These are phyloP conservation scores for Colletotrichum sp. DNA, from an alignment of 2,329 filamentous ascomycete species.

Conservation along the genomic window DNA sequence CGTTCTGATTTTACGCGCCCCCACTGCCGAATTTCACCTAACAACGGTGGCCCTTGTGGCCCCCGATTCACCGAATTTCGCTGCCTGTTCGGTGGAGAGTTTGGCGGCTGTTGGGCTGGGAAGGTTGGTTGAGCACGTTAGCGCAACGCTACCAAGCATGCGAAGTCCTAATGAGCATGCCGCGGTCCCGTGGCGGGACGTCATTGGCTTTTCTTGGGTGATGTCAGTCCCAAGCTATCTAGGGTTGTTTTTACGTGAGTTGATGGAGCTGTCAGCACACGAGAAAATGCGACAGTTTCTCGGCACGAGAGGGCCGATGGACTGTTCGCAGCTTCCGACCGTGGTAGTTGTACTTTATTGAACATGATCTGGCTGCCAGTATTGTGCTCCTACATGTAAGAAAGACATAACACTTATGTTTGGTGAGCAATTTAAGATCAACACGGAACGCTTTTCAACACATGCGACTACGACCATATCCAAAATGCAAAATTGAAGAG, in stretches of 20 bases:
- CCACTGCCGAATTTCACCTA: background rate
- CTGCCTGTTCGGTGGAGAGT: background rate
- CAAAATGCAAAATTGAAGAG: background rate
- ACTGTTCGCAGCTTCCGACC: background rate
- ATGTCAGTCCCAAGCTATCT: background rate
- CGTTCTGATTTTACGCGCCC: background rate
- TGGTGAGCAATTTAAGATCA: background rate
- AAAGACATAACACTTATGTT: background rate
- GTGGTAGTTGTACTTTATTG: background rate
- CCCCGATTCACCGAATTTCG: background rate
- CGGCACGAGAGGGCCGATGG: background rate
- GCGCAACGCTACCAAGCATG: background rate
- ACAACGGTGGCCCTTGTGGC: background rate
- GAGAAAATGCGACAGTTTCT: background rate
- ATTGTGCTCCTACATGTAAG: background rate
- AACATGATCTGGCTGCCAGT: background rate
- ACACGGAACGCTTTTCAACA: fast-evolving
- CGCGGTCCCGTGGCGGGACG: background rate
- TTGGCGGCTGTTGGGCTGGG: background rate
- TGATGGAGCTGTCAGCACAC: background rate
- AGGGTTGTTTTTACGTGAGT: background rate
- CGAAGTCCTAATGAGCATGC: background rate
- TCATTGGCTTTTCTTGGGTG: background rate
- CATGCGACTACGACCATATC: background rate
- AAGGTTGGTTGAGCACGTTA: background rate